Base-by-base conservation (phyloP, 1,284 basidiomycete species). In the Trametes versicolor region DNA sequence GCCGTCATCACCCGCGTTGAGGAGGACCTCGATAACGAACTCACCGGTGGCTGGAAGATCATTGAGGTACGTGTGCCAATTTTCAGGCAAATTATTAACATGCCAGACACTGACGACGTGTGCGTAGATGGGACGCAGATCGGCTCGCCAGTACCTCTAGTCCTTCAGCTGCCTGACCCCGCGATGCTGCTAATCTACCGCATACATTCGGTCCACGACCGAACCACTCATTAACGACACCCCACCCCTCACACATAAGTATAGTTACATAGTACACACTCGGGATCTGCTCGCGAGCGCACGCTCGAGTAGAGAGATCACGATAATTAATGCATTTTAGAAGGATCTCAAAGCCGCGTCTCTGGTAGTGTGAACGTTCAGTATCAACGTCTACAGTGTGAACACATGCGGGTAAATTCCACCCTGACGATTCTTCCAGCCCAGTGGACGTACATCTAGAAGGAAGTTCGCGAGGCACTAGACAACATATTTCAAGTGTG, bases 11-110 rank as follows among this genome's bases (percentile, higher is more conserved):
- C 96, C 6, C 86, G 97, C 49, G 79, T 95, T 48, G 92, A 95
- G 76, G 91, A 91, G 70, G 94, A 97, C 74, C 80, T 97, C 60
- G 89, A 90, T 50, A 94, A 99, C 73, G 93, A 97, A 79, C 83
- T 98, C 58, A 99, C 98, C 0, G 95, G 95, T 55, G 98, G 98
- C 12, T 99, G 98, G 98, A 99, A 99, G 80, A 88, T 99, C 60
- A 87, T 99, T 47, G 97, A 99, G 89, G 94, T 96, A 75, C 64
- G 88, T 19, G 27, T 15, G 4, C 43, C 4, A 9, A 25, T 10
- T 32, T 43, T 43, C 25, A 57, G 23, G 10, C 21, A 56, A 55
- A 10, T 50, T 19, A 0, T 25, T 41, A 13, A 29, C 10, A 25
- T 36, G 56, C 48, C 41, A 34, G 19, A 29, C 43, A 25, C 53